Evolutionary conservation across 179 eudicot genomes (phyloP).

Genomic region (Sideroxylon spinosum): DNA sequence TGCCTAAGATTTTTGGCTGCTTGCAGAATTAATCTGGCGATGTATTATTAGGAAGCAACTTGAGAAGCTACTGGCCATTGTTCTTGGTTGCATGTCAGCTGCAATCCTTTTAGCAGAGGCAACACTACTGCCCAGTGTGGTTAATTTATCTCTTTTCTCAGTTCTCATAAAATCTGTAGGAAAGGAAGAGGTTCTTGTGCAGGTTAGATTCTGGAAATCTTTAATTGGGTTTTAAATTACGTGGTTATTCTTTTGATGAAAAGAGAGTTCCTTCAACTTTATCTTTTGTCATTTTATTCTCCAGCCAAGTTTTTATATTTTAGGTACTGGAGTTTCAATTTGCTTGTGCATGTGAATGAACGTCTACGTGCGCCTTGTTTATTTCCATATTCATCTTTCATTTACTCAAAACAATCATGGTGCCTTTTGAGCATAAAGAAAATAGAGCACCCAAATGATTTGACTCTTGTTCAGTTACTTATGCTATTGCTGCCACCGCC

Average conservation of each 20-base stretch:
- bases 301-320: background rate
- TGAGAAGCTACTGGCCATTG: slow-evolving; percentile 59
- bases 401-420: no score
- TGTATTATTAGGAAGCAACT: slow-evolving; percentile 70
- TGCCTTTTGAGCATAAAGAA: no score
- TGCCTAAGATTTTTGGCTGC: background rate
- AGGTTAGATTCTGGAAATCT: slow-evolving; percentile 39
- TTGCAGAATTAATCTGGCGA: slow-evolving; percentile 79
- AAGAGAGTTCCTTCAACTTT: background rate
- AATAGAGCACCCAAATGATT: no score
- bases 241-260: background rate
- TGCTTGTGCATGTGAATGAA: background rate
- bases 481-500: no score
- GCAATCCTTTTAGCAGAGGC: slow-evolving; percentile 97
- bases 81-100: slow-evolving; percentile 93
- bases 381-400: background rate
- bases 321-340: background rate
- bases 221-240: background rate
- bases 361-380: background rate
- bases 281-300: background rate
- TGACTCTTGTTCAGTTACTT: no score
- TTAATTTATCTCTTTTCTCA: slow-evolving; percentile 86
- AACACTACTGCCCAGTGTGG: slow-evolving; percentile 65
- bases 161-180: slow-evolving; percentile 75
- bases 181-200: slow-evolving; percentile 72